Conservation (phyloP, 2,329 filamentous ascomycete species). For the Fusarium sp. region DNA sequence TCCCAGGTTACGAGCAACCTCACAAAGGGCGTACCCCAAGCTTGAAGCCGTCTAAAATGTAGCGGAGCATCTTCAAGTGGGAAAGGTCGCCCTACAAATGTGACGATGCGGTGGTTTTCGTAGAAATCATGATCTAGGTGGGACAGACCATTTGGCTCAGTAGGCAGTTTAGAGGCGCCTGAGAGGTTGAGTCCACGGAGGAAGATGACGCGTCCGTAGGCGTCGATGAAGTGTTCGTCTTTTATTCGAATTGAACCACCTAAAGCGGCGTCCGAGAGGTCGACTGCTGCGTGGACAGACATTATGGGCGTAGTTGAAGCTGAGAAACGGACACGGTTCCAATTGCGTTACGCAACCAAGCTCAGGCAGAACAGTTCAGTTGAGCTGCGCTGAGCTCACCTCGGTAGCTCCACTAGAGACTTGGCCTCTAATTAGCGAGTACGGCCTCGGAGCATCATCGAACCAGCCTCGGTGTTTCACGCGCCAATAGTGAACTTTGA, state of each 20-base stretch:
- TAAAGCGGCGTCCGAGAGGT: slow-evolving; percentile 51
- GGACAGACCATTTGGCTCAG: slow-evolving; percentile 51
- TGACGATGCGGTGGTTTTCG: slow-evolving; percentile 53
- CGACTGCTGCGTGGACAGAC: slow-evolving; percentile 45
- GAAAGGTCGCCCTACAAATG: slow-evolving; percentile 54
- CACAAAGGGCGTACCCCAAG: slow-evolving; percentile 54
- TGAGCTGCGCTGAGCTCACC: not conserved
- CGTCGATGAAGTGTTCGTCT: slow-evolving; percentile 50
- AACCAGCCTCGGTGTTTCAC: not conserved
- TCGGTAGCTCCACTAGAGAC: slow-evolving; percentile 28
- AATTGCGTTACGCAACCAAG: slow-evolving; percentile 27
- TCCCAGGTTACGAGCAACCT: slow-evolving; percentile 58
- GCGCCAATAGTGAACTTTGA: not conserved
- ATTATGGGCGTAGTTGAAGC: slow-evolving; percentile 17
- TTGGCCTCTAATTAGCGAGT: slow-evolving; percentile 30
- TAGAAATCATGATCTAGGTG: slow-evolving; percentile 56
- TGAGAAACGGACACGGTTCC: slow-evolving; percentile 28
- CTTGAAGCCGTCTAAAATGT: slow-evolving; percentile 52
- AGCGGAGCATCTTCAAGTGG: slow-evolving; percentile 52
- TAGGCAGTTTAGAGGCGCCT: slow-evolving; percentile 55
- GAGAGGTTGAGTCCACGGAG: slow-evolving; percentile 57
- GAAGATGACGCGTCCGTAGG: slow-evolving; percentile 52
- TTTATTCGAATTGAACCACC: slow-evolving; percentile 48
- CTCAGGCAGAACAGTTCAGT: not conserved
- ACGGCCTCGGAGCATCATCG: not conserved